Evolutionary conservation across 1,139 yeast genomes (phyloP), one percentile per base, ranked within the genome.

Genomic region (Hemisphaericaspora subhashii): DNA sequence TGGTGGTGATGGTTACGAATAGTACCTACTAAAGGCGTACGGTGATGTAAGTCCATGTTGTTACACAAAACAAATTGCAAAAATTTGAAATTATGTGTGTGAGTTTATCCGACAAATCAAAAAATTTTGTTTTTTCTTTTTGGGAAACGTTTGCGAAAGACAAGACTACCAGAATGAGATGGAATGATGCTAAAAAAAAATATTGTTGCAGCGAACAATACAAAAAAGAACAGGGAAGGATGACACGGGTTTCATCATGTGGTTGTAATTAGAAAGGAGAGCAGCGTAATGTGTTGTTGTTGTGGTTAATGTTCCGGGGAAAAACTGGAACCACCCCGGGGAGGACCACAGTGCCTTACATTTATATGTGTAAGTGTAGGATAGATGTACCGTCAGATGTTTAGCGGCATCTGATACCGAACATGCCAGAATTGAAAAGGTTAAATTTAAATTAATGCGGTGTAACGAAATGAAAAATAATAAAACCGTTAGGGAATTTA

Each of bases 71-170:
- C n/a, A n/a, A n/a, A n/a, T n/a, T n/a, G n/a, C n/a, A n/a, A n/a
- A n/a, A n/a, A n/a, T n/a, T n/a, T n/a, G n/a, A n/a, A n/a, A n/a
- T n/a, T n/a, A n/a, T n/a, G n/a, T n/a, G n/a, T n/a, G n/a, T n/a
- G n/a, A 31, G 15, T 31, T 31, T 14, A 31, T 31, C 33, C 33
- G 33, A 31, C 33, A 31, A 31, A 31, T 31, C 33, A 31, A 31
- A 31, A 22, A 6, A 8, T 20, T 20, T 6, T 8, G 8, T 20
- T 20, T 5, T 6, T 5, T 20, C 8, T 20, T 5, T 6, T 5
- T 20, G 22, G 22, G 24, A 10, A 22, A 22, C n/a, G 24, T 22
- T 22, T 6, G 24, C 4, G 24, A 22, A 5, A 5, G n/a, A 4
- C n/a, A n/a, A 10, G 11, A 22, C 4, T 4, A 22, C 4, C 7